Conservation (phyloP, 106 monocot species). For the Allium cepa region DNA sequence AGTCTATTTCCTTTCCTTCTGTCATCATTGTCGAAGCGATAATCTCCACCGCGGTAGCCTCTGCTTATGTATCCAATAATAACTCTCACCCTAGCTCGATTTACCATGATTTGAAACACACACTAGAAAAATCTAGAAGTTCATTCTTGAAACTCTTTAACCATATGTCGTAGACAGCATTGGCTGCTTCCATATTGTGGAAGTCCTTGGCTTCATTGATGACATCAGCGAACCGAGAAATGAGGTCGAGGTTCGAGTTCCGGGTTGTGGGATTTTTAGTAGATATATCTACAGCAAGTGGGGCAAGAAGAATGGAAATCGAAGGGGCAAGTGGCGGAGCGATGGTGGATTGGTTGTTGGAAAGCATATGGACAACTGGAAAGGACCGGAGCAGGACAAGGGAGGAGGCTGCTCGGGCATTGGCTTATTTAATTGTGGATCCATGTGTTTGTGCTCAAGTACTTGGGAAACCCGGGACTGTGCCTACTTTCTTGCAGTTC, state of each 20-base stretch:
- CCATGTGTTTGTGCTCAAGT: constrained; percentile 44
- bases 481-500: constrained; percentile 68
- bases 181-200: constrained; percentile 69
- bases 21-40: constrained; percentile 29
- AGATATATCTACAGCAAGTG: constrained; percentile 73
- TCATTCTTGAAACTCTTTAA: constrained; percentile 34
- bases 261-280: constrained; percentile 83
- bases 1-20: constrained; percentile 8
- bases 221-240: constrained; percentile 88
- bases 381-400: constrained; percentile 47
- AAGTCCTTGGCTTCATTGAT: constrained; percentile 67
- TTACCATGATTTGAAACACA: constrained; percentile 22
- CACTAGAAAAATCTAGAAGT: constrained; percentile 35
- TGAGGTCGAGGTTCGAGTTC: constrained; percentile 80
- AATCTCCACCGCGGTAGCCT: constrained; percentile 27
- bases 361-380: constrained; percentile 36
- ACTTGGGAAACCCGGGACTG: constrained; percentile 62
- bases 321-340: constrained; percentile 73
- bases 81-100: neutral
- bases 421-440: constrained; percentile 74
- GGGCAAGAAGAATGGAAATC: constrained; percentile 55
- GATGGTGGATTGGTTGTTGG: constrained; percentile 93
- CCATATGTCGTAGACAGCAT: constrained; percentile 59
- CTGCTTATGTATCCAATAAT: constrained; percentile 9
- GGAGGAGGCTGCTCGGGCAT: constrained; percentile 91